Percentiles rank a stretch among this genome's conserved stretches.
Conservation (phyloP, 768 basidiomycete genomes). For the Phylloporus arenicola region DNA sequence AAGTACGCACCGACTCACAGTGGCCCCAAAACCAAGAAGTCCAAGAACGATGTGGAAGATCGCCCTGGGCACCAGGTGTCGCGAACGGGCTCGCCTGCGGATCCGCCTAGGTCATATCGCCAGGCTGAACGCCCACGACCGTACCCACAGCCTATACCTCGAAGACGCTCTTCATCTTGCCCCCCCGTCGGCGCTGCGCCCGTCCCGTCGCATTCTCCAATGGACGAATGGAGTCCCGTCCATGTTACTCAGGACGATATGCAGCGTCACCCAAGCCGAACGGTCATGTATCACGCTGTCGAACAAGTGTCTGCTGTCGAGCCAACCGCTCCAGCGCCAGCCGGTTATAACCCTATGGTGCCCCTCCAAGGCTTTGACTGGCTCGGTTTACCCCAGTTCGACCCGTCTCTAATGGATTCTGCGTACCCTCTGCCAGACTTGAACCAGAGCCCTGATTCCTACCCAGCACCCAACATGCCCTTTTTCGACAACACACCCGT, state of each 20-base stretch:
- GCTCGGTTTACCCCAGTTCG: conserved; percentile 8
- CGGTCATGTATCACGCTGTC: conserved; percentile 32
- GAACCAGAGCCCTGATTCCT: conserved; percentile 1
- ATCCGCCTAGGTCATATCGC: conserved; percentile 4
- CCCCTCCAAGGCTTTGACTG: conserved; percentile 7
- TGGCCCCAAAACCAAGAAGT: conserved; percentile 19
- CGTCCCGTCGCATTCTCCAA: conserved; percentile 10
- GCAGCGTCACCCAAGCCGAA: conserved; percentile 30
- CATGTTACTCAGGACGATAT: conserved; percentile 30
- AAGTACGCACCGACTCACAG: conserved; percentile 33
- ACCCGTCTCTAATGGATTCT: conserved; percentile 3
- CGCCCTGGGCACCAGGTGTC: conserved; percentile 11
- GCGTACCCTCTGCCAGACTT: conserved; percentile 1
- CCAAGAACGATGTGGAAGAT: conserved; percentile 12
- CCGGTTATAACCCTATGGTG: background rate
- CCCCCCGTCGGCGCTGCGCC: conserved; percentile 35
- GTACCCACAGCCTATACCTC: conserved; percentile 18
- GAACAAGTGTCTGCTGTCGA: conserved; percentile 9
- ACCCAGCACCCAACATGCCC: background rate
- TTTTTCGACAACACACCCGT: conserved; percentile 16
- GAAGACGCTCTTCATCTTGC: conserved; percentile 38
- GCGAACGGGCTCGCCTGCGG: background rate
- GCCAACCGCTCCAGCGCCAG: background rate
- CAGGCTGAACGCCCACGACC: conserved; percentile 19
- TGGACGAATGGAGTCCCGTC: conserved; percentile 18